These are phyloP conservation scores for Kazachstania sp. DNA, from an alignment of 1,139 yeast genomes.

Conservation along the genomic window DNA sequence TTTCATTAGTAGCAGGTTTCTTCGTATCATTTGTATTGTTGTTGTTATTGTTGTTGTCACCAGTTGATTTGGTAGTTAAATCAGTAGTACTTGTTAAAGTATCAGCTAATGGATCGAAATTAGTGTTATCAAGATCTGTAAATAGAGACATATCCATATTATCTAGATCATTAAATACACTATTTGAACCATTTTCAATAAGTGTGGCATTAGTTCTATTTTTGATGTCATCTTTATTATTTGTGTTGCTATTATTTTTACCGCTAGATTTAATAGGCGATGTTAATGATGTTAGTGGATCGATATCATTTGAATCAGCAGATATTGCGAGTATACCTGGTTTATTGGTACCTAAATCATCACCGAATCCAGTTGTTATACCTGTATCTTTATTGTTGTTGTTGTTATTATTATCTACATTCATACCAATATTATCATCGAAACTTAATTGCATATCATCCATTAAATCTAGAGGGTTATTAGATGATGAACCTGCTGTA, in stretches of 20 bases:
- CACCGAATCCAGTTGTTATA: too few species aligned
- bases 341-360: neutral
- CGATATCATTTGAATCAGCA: neutral
- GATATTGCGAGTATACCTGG: neutral
- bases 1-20: neutral
- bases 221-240: neutral
- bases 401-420: neutral
- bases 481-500: neutral
- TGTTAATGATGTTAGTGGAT: neutral
- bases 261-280: neutral
- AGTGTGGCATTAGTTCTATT: neutral
- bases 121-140: slow-evolving; percentile 23
- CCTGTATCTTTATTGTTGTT: neutral
- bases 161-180: slow-evolving; percentile 21
- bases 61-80: neutral
- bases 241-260: neutral
- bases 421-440: neutral
- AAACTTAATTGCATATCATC: slow-evolving; percentile 7
- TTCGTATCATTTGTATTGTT: neutral
- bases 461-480: slow-evolving; percentile 1
- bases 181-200: neutral
- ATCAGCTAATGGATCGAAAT: slow-evolving; percentile 10
- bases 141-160: slow-evolving; percentile 29
- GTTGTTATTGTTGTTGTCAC: neutral
- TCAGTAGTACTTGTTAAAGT: neutral